Percentiles rank a stretch among this genome's conserved stretches.
Evolutionary conservation across 176 grass and related monocot genomes (phyloP).

Genomic region (Aegilops longissima): DNA sequence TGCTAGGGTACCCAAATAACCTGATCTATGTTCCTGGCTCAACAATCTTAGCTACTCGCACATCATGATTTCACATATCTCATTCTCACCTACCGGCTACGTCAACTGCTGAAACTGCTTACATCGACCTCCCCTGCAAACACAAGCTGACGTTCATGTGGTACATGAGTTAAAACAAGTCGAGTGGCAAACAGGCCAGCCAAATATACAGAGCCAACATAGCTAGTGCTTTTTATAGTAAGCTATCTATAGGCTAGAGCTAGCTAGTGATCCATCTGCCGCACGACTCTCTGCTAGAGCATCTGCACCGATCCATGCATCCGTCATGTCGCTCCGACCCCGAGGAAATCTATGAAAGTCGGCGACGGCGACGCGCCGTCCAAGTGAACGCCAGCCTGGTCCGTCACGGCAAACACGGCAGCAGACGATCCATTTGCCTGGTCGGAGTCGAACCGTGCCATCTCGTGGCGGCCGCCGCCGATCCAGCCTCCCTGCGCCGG

Average conservation of each 20-base stretch:
- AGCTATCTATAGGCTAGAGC: slow-evolving; percentile 11
- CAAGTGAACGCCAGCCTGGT: slow-evolving; percentile 12
- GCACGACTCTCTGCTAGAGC: neutral
- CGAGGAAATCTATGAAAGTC: slow-evolving; percentile 93
- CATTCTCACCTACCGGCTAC: no score
- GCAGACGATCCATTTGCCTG: neutral
- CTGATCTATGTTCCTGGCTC: no score
- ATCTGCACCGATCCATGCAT: neutral
- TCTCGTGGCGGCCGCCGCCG: neutral
- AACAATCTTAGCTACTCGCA: no score
- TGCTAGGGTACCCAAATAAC: no score
- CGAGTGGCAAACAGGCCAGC: no score
- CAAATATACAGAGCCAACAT: no score
- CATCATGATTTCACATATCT: no score
- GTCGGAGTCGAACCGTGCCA: slow-evolving; percentile 1
- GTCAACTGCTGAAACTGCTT: no score
- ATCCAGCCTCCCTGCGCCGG: slow-evolving; percentile 6
- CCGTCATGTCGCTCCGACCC: slow-evolving; percentile 79
- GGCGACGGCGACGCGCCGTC: slow-evolving; percentile 37
- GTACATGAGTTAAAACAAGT: neutral
- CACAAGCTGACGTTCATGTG: neutral
- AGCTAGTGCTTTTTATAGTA: neutral
- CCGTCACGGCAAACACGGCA: slow-evolving; percentile 18
- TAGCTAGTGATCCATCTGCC: slow-evolving; percentile 30
- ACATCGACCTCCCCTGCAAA: no score